Conservation (phyloP, 164 flowering plant species). For the Berberis thunbergii region DNA sequence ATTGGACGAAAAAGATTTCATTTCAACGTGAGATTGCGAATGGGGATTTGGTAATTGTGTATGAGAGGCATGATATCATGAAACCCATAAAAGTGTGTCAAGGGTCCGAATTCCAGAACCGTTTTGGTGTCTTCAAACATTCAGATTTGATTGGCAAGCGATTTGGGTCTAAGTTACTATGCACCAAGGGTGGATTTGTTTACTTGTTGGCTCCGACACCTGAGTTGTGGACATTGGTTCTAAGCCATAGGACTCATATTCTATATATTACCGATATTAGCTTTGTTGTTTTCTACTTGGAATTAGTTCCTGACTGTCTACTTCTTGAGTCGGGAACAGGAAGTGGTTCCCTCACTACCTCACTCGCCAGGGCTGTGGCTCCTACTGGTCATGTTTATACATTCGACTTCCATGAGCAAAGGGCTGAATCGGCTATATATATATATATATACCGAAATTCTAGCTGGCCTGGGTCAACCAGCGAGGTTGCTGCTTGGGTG, state of each 20-base stretch:
- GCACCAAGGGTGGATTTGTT: constrained; percentile 71
- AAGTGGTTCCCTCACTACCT: constrained; percentile 76
- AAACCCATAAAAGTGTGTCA: constrained; percentile 63
- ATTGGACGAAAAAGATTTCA: constrained; percentile 37
- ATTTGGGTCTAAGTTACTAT: constrained; percentile 73
- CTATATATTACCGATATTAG: constrained; percentile 87
- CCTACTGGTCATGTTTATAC: constrained; percentile 82
- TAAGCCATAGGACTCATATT: constrained; percentile 94
- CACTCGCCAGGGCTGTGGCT: constrained; percentile 86
- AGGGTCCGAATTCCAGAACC: constrained; percentile 59
- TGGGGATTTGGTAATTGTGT: constrained; percentile 82
- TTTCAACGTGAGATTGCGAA: constrained; percentile 42
- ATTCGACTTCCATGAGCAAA: constrained; percentile 86
- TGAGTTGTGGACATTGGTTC: constrained; percentile 83
- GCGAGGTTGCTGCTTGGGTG: too few species aligned
- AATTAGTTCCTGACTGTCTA: constrained; percentile 78
- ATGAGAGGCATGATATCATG: constrained; percentile 75
- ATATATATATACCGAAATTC: too few species aligned
- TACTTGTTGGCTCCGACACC: constrained; percentile 87
- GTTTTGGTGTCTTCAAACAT: constrained; percentile 82
- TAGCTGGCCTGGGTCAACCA: too few species aligned
- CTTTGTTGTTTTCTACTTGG: constrained; percentile 67
- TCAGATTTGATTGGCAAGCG: constrained; percentile 90
- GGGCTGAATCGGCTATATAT: constrained; percentile 80
- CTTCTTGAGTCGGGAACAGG: constrained; percentile 93